Evolutionary conservation across 192 early-diverging fungal species (phyloP), one percentile per base, ranked within the genome.

Genomic region (Coemansia erecta): DNA sequence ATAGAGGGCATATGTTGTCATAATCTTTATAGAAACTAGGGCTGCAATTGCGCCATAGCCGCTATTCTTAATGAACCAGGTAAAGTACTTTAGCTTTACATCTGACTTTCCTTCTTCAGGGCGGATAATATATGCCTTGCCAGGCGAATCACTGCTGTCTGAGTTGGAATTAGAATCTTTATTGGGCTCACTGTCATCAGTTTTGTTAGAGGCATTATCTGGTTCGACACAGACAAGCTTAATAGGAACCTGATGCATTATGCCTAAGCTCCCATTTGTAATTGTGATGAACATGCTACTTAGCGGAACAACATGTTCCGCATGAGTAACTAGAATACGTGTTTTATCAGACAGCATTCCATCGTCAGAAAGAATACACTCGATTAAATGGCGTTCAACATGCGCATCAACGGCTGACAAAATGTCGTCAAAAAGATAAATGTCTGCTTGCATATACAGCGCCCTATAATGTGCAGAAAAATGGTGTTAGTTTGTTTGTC

Each of bases 381-480:
- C 45, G 11, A 15, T 19, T 33, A 37, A 15, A 19, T 47, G 17
- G 17, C 45, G 17, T 21, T 47, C 43, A 44, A 44, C 70, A 11
- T 65, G 43, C 1, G 49, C 54, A 51, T 72, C 70, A n/a, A 72
- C 70, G 6, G 63, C 70, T 5, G 70, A 65, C 24, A 71, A 52
- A 11, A 71, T 44, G 22, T 72, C 59, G 26, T 72, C 70, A 35
- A 72, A 18, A 1, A 72, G n/a, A 43, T 54, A 66, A n/a, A 88
- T 78, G 37, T 84, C 83, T 14, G 85, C 83, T 13, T 83, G 63
- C 2, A 69, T 48, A 63, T 88, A 88, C 1, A 85, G 66, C 0
- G 87, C 86, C 50, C 90, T 33, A 17, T n/a, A n/a, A n/a, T n/a
- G n/a, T n/a, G n/a, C n/a, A 47, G 31, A 5, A 8, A 23, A 21